Base-by-base conservation (phyloP, 768 basidiomycete species). In the Pholiota microspora region DNA sequence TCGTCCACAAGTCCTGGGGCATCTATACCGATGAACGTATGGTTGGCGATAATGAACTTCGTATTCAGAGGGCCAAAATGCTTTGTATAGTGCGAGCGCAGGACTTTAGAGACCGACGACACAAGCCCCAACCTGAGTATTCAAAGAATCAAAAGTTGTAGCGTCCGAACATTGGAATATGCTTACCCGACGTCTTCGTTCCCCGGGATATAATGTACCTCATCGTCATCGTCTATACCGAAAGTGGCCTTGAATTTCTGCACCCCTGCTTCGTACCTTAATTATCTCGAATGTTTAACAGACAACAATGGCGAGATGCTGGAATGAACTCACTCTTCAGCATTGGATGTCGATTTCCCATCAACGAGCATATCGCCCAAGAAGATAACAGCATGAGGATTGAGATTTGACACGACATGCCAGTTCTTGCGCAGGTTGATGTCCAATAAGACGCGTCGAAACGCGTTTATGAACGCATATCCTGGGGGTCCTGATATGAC, bases 1-100 rank as follows among this genome's bases (percentile, higher is more conserved):
- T 92, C 89, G 54, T 93, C 90, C 10, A 91, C 84, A 21, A 94
- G 76, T n/a, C 82, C 86, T 1, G 91, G 86, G 2, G 89, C 83
- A 62, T 94, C 83, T 16, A 94, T 67, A 45, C 84, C 71, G n/a
- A 92, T 66, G 46, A 94, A 78, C 0, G 83, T 83, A 62, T 92
- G 87, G 45, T 87, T 91, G 7, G 80, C 79, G 56, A 92, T 72
- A 3, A 74, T 65, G 52, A 89, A 73, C 10, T 78, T 71, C 44
- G 81, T 79, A 62, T 89, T 92, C 38, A 86, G 73, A 12, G 82
- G 78, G 0, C 91, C 92, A 57, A 94, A 94, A 47, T 77, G 69
- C 21, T 76, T 66, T 15, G 71, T 66, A 62, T 86, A 94, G 52
- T 83, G 76, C 16, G 71, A 73, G 36, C 88, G 80, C 2, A 85